These are phyloP conservation scores for Tricholoma matsutake DNA, from an alignment of 768 basidiomycete species.

Conservation along the genomic window DNA sequence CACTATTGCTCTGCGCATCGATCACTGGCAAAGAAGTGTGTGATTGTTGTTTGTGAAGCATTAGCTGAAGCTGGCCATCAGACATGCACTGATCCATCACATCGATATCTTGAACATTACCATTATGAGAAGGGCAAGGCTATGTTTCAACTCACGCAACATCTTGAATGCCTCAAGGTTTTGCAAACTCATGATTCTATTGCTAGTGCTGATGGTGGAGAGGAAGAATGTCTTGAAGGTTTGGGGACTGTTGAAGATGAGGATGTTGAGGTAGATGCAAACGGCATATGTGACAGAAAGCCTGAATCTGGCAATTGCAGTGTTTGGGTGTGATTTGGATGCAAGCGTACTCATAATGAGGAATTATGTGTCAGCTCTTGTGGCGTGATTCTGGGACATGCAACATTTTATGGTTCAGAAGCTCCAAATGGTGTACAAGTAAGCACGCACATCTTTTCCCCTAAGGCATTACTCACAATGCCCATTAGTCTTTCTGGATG, in stretches of 20 bases:
- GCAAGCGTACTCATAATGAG: conserved; percentile 31
- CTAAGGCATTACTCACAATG: neutral
- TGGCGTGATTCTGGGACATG: conserved; percentile 29
- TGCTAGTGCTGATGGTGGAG: too few species aligned
- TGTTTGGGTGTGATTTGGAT: conserved; percentile 23
- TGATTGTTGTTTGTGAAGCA: neutral
- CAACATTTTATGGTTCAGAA: conserved; percentile 14
- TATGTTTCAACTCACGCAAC: conserved; percentile 21
- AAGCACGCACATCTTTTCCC: conserved; percentile 12
- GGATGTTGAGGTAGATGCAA: conserved; percentile 14
- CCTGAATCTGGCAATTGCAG: conserved; percentile 19
- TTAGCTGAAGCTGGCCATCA: neutral
- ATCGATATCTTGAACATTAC: neutral
- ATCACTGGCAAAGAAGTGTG: neutral
- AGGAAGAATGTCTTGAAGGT: too few species aligned
- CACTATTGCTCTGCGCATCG: neutral
- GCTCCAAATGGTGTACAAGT: neutral
- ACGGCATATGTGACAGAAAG: conserved; percentile 20
- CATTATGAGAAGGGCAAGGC: too few species aligned
- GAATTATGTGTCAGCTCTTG: conserved; percentile 29
- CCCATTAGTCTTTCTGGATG: neutral
- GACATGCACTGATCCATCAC: neutral
- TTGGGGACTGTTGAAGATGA: too few species aligned
- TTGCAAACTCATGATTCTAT: too few species aligned
- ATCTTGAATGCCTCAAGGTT: neutral